Evolutionary conservation across 495 filamentous ascomycete species (phyloP), one percentile per base, ranked within the genome.

Genomic region (Tuber magnatum): DNA sequence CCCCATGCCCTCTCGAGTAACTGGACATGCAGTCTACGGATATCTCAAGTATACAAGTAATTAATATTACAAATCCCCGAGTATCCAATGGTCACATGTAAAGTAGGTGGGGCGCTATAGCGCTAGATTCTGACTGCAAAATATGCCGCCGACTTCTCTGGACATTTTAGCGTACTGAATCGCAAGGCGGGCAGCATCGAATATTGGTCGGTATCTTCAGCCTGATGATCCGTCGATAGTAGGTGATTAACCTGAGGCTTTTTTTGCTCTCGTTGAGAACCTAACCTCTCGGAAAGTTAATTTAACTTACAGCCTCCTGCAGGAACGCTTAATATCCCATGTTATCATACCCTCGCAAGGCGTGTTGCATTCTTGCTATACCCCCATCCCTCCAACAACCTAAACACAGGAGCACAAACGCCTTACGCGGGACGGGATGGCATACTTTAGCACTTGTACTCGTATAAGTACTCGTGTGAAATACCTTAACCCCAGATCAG

Each of bases 301-400:
- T 65, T 65, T 65, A 65, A 65, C 56, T 35, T 65, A 35, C 28
- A 20, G 56, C 12, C 56, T 65, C 56, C 56, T 65, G 56, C 56
- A 65, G 56, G 56, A 65, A 65, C 56, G 32, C 56, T 65, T 65
- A 65, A 65, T 65, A 65, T 65, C 56, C 56, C 56, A 65, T 65
- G 56, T 65, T 65, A 61, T 32, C 56, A 32, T 61, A 32, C 12
- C 56, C 28, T 61, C 56, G 16, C 56, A 65, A 65, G 56, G 56
- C 2, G 56, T 32, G 56, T 65, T 65, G 56, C 56, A 32, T 35
- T 65, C 28, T 28, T 32, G 56, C 35, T 35, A 35, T 35, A 65
- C 56, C 56, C 56, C 56, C 28, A 9, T n/a, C 51, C 24, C 51
- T 65, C 56, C 56, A 65, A 65, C 56, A 65, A 65, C 28, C 56